Evolutionary conservation across 768 basidiomycete genomes (phyloP).

Genomic region (Albatrellus ellisii): DNA sequence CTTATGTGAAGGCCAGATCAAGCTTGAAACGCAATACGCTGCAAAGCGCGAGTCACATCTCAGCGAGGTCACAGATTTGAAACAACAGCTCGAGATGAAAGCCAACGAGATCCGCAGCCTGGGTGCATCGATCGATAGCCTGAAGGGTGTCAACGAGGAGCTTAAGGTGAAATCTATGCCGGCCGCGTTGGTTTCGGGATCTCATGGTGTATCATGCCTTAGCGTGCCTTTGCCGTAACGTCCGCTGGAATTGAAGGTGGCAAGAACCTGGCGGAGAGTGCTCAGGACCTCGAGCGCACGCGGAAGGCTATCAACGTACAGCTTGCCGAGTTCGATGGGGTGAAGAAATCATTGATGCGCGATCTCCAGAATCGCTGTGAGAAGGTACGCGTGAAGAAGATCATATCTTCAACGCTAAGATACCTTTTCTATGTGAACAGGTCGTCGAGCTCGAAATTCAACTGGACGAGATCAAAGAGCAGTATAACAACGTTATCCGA

Average conservation of each 20-base stretch:
- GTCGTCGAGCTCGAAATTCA: constrained; percentile 99
- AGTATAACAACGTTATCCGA: constrained; percentile 96
- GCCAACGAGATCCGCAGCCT: constrained; percentile 73
- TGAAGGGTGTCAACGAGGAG: constrained; percentile 95
- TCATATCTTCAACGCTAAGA: constrained; percentile 1
- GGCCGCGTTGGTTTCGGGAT: constrained; percentile 7
- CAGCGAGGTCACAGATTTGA: constrained; percentile 75
- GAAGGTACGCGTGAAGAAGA: constrained; percentile 47
- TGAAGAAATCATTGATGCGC: constrained; percentile 97
- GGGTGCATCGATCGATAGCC: constrained; percentile 77
- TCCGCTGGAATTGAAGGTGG: constrained; percentile 96
- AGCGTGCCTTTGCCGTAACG: constrained; percentile 96
- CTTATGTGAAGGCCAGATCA: constrained; percentile 41
- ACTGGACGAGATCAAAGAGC: constrained; percentile 95
- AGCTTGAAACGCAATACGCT: constrained; percentile 88
- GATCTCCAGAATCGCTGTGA: constrained; percentile 99
- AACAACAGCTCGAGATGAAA: constrained; percentile 80
- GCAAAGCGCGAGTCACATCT: constrained; percentile 85
- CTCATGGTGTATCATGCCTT: constrained; percentile 6
- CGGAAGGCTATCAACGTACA: constrained; percentile 97
- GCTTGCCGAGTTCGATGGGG: constrained; percentile 94
- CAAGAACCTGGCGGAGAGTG: constrained; percentile 92
- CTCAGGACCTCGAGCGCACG: constrained; percentile 92
- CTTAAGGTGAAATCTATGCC: constrained; percentile 77
- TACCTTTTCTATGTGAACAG: constrained; percentile 29